Percentiles rank a stretch among this genome's conserved stretches.
Evolutionary conservation across 1,284 basidiomycete species (phyloP).

Genomic region (Kalmanozyma brasiliensis): DNA sequence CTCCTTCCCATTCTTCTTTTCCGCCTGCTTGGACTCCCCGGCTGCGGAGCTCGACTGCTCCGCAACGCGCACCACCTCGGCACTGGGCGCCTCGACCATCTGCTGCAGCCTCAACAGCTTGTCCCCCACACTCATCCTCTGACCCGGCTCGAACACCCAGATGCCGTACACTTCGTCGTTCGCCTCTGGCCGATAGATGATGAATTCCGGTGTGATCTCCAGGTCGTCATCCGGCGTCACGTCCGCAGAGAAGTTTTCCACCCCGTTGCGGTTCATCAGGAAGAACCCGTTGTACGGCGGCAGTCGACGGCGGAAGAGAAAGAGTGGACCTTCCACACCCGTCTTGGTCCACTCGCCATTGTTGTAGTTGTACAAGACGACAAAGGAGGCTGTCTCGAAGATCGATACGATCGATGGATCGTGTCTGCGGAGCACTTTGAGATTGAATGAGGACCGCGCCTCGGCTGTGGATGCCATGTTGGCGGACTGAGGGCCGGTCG

Average conservation of each 20-base stretch:
- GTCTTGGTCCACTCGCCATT: constrained; percentile 74
- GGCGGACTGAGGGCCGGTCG: no score
- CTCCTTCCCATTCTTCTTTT: constrained; percentile 11
- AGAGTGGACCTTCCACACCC: constrained; percentile 86
- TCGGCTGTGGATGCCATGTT: constrained; percentile 30
- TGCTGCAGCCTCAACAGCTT: constrained; percentile 59
- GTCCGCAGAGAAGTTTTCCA: constrained; percentile 81
- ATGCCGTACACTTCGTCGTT: constrained; percentile 74
- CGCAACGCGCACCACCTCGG: constrained; percentile 20
- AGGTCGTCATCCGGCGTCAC: constrained; percentile 83
- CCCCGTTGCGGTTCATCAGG: constrained; percentile 85
- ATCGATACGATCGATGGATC: constrained; percentile 83
- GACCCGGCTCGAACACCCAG: constrained; percentile 80
- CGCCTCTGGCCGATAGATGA: constrained; percentile 78
- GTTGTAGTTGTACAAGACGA: constrained; percentile 70
- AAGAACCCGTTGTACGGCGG: constrained; percentile 83
- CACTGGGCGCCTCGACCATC: constrained; percentile 35
- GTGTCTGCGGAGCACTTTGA: constrained; percentile 82
- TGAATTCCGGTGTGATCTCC: constrained; percentile 73
- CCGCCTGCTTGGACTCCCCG: no score
- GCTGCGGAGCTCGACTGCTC: constrained; percentile 5
- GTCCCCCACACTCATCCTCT: constrained; percentile 75
- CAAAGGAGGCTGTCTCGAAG: constrained; percentile 84
- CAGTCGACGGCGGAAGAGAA: constrained; percentile 82
- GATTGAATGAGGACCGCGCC: constrained; percentile 71